A percentile compares a stretch with the other conserved stretches of the same genome.
These are phyloP conservation scores for Claviceps humidiphila DNA, from an alignment of 2,329 filamentous ascomycete species.

Conservation along the genomic window DNA sequence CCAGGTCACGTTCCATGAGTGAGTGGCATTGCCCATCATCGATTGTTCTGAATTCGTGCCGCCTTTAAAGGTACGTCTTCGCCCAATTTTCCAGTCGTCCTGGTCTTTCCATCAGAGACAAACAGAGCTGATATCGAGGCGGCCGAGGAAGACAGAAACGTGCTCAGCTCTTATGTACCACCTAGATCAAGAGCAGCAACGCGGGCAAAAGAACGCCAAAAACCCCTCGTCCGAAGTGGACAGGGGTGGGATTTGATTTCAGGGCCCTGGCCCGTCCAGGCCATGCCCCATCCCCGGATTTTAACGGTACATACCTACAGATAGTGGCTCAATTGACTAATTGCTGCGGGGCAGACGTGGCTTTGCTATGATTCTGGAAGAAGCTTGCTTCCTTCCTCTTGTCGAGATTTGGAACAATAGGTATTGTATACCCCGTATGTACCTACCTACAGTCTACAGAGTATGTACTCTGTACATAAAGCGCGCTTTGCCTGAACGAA, in stretches of 20 bases:
- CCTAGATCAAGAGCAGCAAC: too few species aligned
- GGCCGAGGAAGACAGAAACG: constrained; percentile 6
- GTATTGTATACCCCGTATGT: too few species aligned
- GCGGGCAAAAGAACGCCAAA: constrained; percentile 10
- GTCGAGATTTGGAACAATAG: background rate
- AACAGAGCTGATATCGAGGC: too few species aligned
- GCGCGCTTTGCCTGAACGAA: background rate
- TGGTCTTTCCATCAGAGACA: background rate
- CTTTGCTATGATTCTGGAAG: constrained; percentile 21
- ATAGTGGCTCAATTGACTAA: constrained; percentile 1
- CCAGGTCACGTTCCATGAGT: background rate
- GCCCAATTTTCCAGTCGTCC: background rate
- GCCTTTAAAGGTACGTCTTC: background rate
- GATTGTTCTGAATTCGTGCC: background rate
- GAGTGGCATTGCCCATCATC: background rate
- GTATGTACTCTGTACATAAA: too few species aligned
- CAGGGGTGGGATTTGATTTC: constrained; percentile 10
- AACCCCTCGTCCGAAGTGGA: constrained; percentile 9
- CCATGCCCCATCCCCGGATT: constrained; percentile 21
- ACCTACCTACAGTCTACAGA: too few species aligned
- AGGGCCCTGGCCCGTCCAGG: constrained; percentile 14
- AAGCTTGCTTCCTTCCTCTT: constrained; percentile 7
- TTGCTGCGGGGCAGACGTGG: background rate
- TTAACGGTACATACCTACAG: constrained; percentile 1
- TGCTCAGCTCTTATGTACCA: background rate